Base-by-base conservation (phyloP, 768 basidiomycete genomes). In the Neoboletus subvelutipes region DNA sequence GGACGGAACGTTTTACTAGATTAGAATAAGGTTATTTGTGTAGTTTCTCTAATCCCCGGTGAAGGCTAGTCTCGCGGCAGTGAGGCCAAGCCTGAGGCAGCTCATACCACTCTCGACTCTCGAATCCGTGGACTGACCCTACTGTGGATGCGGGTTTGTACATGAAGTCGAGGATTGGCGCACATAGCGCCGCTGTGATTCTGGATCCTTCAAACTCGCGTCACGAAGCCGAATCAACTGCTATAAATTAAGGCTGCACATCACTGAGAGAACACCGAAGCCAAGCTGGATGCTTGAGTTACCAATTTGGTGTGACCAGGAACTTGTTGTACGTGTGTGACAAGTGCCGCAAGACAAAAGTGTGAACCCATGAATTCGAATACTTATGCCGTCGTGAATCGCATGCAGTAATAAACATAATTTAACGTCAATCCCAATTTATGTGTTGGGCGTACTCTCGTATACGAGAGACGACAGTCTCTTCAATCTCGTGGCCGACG, bases 401-500 rank as follows among this genome's bases (percentile, higher is more conserved):
- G 40, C 34, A 37, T 43, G 24, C 33, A 54, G 28, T 45, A 50
- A 41, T 37, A 65, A 50, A 57, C 28, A 49, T 50, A 33, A 51
- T 45, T 33, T 22, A 33, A 58, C 53, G 28, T 76, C 63, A 82
- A 72, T 94, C 92, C 94, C 94, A 96, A 37, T 81, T 73, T 66
- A 96, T 87, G 70, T 76, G 83, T 56, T 73, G 73, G 12, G 86
- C 80, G 65, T 94, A 95, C 62, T 89, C 83, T 56, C 81, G 78
- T 59, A 98, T 95, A 55, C 83, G 76, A 2, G 91, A 94, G 47
- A 90, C 87, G 61, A 85, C 85, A 48, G 67, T 77, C 56, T 94
- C 86, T 58, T 81, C 67, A 31, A 94, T 75, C 65, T 92, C 86
- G 56, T 90, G 72, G 3, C 86, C 90, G 15, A 78, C 83, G 0